These are phyloP conservation scores for Marvania coccoides DNA, from an alignment of 139 green algal genomes.

Conservation along the genomic window DNA sequence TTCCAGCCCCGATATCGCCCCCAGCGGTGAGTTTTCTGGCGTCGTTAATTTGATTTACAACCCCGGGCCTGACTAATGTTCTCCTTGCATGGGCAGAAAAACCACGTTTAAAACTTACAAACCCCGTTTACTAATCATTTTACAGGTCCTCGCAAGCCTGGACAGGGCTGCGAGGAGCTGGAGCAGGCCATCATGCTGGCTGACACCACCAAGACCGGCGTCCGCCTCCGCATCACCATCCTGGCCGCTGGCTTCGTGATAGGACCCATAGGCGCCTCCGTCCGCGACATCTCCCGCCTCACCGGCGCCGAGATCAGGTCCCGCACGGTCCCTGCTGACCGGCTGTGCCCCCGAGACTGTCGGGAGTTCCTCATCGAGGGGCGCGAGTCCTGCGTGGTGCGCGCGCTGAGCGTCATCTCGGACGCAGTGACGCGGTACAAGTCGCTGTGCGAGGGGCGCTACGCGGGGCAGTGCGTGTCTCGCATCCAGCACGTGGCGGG, in stretches of 20 bases:
- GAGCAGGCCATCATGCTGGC: neutral
- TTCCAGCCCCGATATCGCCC: too few species aligned
- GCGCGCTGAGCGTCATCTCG: slow-evolving; percentile 54
- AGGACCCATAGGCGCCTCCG: slow-evolving; percentile 45
- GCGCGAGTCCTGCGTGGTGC: slow-evolving; percentile 4
- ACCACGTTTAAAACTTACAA: too few species aligned
- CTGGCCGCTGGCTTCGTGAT: slow-evolving; percentile 79
- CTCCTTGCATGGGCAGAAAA: too few species aligned
- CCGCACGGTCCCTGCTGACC: slow-evolving; percentile 51
- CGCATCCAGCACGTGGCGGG: slow-evolving; percentile 57
- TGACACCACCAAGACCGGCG: neutral
- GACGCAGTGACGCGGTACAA: slow-evolving; percentile 77
- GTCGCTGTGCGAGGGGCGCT: slow-evolving; percentile 65
- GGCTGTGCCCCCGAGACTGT: slow-evolving; percentile 17
- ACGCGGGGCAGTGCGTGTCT: slow-evolving; percentile 57
- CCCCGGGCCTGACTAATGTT: too few species aligned
- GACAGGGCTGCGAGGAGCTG: neutral
- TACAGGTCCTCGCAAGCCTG: neutral
- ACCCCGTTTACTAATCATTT: too few species aligned
- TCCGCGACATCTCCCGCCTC: slow-evolving; percentile 66
- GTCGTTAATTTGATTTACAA: too few species aligned
- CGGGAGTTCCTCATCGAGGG: slow-evolving; percentile 51
- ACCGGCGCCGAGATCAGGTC: slow-evolving; percentile 65
- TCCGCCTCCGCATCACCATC: neutral
- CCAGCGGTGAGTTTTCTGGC: too few species aligned